These are phyloP conservation scores for Coemansia sp. DNA, from an alignment of 192 early-diverging fungal species.

Conservation along the genomic window DNA sequence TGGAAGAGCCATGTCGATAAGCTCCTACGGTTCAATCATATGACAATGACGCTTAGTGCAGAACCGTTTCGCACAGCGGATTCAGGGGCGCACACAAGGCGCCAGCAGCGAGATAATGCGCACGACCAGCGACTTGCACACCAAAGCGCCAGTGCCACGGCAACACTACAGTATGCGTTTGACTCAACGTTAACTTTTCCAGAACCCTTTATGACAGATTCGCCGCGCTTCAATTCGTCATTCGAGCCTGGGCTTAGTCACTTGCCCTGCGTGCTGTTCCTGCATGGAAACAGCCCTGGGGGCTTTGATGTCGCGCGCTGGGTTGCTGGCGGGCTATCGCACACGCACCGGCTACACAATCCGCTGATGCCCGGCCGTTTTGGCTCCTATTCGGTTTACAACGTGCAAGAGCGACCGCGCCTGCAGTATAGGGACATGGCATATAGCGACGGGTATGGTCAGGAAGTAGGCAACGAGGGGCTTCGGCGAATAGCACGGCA, in stretches of 20 bases:
- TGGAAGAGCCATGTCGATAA: conserved; percentile 53
- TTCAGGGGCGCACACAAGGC: conserved; percentile 21
- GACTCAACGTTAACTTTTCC: conserved; percentile 52
- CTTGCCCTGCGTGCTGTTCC: conserved; percentile 50
- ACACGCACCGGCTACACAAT: conserved; percentile 41
- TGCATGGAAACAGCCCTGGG: conserved; percentile 49
- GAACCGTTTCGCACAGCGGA: conserved; percentile 33
- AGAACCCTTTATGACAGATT: conserved; percentile 40
- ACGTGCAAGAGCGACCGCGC: conserved; percentile 24
- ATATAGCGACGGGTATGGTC: background rate
- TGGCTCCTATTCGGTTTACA: conserved; percentile 44
- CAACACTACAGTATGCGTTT: conserved; percentile 53
- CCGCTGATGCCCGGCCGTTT: conserved; percentile 51
- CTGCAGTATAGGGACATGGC: background rate
- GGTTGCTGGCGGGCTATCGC: conserved; percentile 53
- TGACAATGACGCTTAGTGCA: conserved; percentile 52
- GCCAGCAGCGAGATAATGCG: conserved; percentile 4
- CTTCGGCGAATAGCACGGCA: background rate
- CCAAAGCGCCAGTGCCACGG: conserved; percentile 22
- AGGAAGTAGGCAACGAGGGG: background rate
- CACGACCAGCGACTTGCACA: conserved; percentile 19
- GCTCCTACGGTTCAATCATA: conserved; percentile 55
- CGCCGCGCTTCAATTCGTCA: conserved; percentile 52
- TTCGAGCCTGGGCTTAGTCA: conserved; percentile 53
- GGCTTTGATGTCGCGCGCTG: conserved; percentile 57